Conservation (phyloP, 495 filamentous ascomycete genomes). For the Pyronema domesticum region DNA sequence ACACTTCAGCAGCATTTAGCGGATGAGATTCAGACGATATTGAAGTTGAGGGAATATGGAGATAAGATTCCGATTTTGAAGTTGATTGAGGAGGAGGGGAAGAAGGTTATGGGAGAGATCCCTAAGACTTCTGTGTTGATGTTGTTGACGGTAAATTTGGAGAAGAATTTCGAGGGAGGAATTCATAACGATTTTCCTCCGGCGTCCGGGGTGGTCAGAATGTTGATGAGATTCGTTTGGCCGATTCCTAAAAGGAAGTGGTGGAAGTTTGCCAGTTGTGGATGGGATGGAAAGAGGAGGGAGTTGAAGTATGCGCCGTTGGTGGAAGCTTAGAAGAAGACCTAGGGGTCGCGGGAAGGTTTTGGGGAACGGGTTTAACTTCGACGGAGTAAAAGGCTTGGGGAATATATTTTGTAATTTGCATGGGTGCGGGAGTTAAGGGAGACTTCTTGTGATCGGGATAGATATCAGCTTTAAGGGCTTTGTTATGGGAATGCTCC, state of each 20-base stretch:
- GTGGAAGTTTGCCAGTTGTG: conserved; percentile 31
- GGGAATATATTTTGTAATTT: too few species aligned
- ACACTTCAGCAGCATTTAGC: conserved; percentile 27
- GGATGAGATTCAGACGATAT: conserved; percentile 30
- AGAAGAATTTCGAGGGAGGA: conserved; percentile 28
- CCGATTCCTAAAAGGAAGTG: conserved; percentile 23
- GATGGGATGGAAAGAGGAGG: conserved; percentile 24
- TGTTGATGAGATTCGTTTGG: conserved; percentile 14
- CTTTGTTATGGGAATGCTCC: too few species aligned
- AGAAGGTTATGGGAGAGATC: conserved; percentile 20
- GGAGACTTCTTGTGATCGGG: too few species aligned
- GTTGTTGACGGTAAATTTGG: conserved; percentile 28
- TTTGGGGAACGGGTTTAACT: too few species aligned
- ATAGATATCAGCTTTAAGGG: too few species aligned
- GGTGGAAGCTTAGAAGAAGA: background rate
- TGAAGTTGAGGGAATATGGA: conserved; percentile 17
- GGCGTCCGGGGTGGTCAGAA: conserved; percentile 23
- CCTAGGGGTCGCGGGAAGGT: too few species aligned
- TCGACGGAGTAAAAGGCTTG: too few species aligned
- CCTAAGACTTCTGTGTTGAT: conserved; percentile 13
- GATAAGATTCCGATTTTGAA: conserved; percentile 23
- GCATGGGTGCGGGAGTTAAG: too few species aligned
- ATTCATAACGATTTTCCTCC: conserved; percentile 27
- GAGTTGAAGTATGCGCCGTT: conserved; percentile 22
- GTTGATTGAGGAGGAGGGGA: conserved; percentile 12